Evolutionary conservation across 1,284 basidiomycete species (phyloP), one percentile per base, ranked within the genome.

Genomic region (Macrocystidia cucumis): DNA sequence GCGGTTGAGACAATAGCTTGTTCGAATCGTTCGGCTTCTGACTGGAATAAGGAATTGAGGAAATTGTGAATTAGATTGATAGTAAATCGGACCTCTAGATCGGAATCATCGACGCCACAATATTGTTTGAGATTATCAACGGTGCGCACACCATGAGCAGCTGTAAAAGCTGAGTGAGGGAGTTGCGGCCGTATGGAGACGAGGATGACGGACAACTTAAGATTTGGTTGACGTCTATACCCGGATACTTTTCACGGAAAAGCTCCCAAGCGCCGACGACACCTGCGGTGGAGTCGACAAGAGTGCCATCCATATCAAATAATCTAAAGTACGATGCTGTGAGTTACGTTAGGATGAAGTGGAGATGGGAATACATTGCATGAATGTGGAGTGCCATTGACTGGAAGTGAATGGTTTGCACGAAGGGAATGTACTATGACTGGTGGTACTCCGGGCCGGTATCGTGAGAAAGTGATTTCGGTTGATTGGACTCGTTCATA

Each of bases 241-340:
- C 55, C 4, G 78, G 74, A 49, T 86, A 87, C 34, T 62, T 65
- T 49, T 76, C 53, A 35, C 66, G 65, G 55, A 87, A 86, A 2
- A 62, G 51, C 35, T 76, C 60, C 85, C 85, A 87, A 30, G 85
- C 83, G 30, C 78, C 82, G n/a, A 72, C 60, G 23, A 87, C 78
- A 29, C 80, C 82, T 21, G 70, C 69, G 11, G 79, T 83, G 20
- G 79, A 83, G 54, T 86, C 78, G 35, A 87, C 68, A 35, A 87
- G 61, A 21, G 84, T 88, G 38, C 82, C 82, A 52, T 84, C 83
- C 82, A 85, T 86, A 53, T 86, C 82, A 50, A 83, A 83, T 9
- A 84, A 62, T 42, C 81, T 83, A 42, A 20, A 29, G 22, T 18
- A 27, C 14, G 22, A 34, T 27, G 29, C 29, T 39, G 30, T 29